These are phyloP conservation scores for Saturnispora hagleri DNA, from an alignment of 805 yeast species.

Conservation along the genomic window DNA sequence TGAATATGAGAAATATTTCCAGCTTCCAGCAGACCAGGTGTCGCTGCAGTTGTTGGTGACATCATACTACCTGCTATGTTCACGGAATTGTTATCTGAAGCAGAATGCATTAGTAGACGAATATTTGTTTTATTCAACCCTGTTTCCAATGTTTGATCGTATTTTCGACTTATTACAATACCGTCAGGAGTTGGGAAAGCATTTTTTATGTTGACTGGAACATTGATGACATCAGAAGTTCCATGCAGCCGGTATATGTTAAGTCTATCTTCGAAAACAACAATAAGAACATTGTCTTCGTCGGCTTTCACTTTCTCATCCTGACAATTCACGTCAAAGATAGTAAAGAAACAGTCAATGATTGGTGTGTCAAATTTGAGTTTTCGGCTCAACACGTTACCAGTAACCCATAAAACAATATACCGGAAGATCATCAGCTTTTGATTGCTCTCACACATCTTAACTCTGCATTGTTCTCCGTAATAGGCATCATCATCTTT, in stretches of 20 bases:
- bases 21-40: conserved; percentile 1
- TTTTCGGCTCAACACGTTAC: conserved; percentile 40
- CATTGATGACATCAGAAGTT: conserved; percentile 45
- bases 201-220: conserved; percentile 56
- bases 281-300: conserved; percentile 32
- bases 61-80: not conserved
- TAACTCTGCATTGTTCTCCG: conserved; percentile 9
- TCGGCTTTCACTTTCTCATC: not conserved
- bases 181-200: conserved; percentile 67
- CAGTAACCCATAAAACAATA: conserved; percentile 40
- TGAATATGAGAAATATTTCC: not conserved
- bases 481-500: not conserved
- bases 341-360: conserved; percentile 52
- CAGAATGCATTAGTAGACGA: not conserved
- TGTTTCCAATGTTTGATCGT: conserved; percentile 11
- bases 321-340: conserved; percentile 29
- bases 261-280: conserved; percentile 52
- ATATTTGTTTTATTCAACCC: conserved; percentile 5
- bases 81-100: not conserved
- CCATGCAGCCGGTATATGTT: conserved; percentile 57
- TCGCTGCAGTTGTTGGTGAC: conserved; percentile 5
- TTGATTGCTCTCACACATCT: conserved; percentile 17
- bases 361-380: conserved; percentile 44
- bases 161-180: conserved; percentile 32
- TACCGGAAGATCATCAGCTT: conserved; percentile 22